Conservation (phyloP, 352 stramenopile species). For the Globisporangium heterothallicum region DNA sequence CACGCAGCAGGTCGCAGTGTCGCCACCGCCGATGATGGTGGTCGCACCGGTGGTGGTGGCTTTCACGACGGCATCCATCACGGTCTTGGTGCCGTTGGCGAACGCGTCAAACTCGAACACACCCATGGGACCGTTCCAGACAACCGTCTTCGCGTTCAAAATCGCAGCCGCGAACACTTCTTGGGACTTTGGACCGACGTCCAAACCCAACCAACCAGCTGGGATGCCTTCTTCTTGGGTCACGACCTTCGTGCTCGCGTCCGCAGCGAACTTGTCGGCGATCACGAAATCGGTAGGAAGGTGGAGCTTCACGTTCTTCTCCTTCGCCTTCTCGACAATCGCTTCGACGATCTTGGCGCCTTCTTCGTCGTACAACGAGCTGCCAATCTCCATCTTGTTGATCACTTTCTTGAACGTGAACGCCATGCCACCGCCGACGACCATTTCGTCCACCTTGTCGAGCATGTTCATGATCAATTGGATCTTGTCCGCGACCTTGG, state of each 20-base stretch:
- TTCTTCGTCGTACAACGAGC: constrained; percentile 90
- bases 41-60: constrained; percentile 91
- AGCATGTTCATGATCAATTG: constrained; percentile 99
- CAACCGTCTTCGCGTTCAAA: constrained; percentile 90
- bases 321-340: constrained; percentile 97
- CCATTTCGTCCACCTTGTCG: constrained; percentile 98
- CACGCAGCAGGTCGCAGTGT: constrained; percentile 91
- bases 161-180: constrained; percentile 80
- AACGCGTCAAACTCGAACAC: constrained; percentile 99
- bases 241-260: constrained; percentile 90
- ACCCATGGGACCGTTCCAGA: constrained; percentile 99
- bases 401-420: constrained; percentile 99
- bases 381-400: constrained; percentile 94
- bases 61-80: constrained; percentile 96
- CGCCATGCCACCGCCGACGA: constrained; percentile 99
- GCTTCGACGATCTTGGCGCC: constrained; percentile 81
- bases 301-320: constrained; percentile 97
- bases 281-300: constrained; percentile 98
- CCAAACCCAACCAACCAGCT: constrained; percentile 96
- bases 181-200: constrained; percentile 95
- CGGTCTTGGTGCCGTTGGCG: constrained; percentile 90
- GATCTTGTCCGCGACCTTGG: constrained; percentile 99
- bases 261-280: constrained; percentile 95
- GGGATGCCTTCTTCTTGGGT: constrained; percentile 92
- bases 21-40: constrained; percentile 98